These are phyloP conservation scores for Cynanchum wilfordii DNA, from an alignment of 257 asterid species.

Conservation along the genomic window DNA sequence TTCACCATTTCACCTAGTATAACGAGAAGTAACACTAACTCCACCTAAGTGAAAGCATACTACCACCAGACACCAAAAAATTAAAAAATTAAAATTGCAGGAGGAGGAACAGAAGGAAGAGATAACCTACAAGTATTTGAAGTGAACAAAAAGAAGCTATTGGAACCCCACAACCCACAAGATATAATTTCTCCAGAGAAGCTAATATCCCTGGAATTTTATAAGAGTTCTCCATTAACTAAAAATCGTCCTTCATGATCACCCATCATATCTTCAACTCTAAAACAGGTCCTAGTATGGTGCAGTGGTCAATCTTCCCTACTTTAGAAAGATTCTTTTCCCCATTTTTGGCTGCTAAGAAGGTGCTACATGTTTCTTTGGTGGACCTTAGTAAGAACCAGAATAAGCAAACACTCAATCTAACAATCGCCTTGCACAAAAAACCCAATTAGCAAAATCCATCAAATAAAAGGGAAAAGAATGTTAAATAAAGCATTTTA, in stretches of 20 bases:
- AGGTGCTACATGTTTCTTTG: constrained; percentile 92
- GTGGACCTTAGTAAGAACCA: constrained; percentile 44
- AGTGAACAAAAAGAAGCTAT: background rate
- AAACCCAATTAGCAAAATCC: constrained; percentile 7
- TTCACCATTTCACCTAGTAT: too few relatives aligned
- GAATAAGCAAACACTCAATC: background rate
- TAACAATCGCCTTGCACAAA: background rate
- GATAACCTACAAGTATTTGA: background rate
- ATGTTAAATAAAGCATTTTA: background rate
- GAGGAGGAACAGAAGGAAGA: too few relatives aligned
- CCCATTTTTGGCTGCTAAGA: constrained; percentile 88
- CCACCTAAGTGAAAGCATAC: too few relatives aligned
- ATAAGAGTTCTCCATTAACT: background rate
- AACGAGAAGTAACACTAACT: too few relatives aligned
- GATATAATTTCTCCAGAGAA: background rate
- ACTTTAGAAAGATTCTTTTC: constrained; percentile 86
- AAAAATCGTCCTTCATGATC: background rate
- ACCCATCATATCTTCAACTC: background rate
- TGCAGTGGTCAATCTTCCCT: constrained; percentile 72
- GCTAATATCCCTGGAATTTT: background rate
- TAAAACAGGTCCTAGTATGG: background rate
- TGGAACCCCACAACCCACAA: background rate
- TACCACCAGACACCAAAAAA: too few relatives aligned
- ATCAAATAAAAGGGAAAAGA: background rate
- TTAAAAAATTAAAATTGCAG: too few relatives aligned